These are phyloP conservation scores for Eucalyptus paniculata DNA, from an alignment of 345 rosid species.

Conservation along the genomic window DNA sequence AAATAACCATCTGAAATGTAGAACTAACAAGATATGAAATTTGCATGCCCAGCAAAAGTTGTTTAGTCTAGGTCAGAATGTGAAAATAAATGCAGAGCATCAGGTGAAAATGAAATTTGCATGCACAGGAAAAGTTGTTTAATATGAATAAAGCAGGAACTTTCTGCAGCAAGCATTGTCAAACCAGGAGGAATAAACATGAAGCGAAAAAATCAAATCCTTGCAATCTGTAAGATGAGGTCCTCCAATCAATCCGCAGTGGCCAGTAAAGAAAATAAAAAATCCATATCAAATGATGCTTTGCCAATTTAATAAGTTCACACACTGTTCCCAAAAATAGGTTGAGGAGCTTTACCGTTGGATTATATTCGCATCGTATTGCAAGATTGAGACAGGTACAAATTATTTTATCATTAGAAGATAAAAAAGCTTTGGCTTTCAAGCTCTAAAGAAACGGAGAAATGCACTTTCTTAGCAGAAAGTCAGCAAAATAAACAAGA, in stretches of 20 bases:
- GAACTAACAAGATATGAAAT: not conserved
- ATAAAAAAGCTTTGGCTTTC: not conserved
- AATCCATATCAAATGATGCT: not conserved
- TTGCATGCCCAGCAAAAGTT: not conserved
- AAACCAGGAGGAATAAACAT: not conserved
- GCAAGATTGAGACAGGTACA: not conserved
- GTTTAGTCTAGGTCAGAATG: not conserved
- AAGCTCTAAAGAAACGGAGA: not conserved
- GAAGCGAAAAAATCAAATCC: not conserved
- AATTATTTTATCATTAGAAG: not conserved
- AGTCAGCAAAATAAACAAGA: not conserved
- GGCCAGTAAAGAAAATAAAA: not conserved
- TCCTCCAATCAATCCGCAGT: not conserved
- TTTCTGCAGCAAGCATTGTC: not conserved
- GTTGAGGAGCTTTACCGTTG: not conserved
- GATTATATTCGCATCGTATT: not conserved
- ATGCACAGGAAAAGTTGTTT: not conserved
- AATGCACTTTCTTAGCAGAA: not conserved
- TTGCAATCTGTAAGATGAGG: not conserved
- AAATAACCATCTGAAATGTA: not conserved
- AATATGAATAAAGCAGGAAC: not conserved
- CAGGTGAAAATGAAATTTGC: not conserved
- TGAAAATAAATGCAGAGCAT: not conserved
- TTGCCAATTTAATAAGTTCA: not conserved
- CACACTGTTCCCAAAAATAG: not conserved